These are phyloP conservation scores for Cylindrotheca closterium DNA, from an alignment of 108 stramenopile species.

Conservation along the genomic window DNA sequence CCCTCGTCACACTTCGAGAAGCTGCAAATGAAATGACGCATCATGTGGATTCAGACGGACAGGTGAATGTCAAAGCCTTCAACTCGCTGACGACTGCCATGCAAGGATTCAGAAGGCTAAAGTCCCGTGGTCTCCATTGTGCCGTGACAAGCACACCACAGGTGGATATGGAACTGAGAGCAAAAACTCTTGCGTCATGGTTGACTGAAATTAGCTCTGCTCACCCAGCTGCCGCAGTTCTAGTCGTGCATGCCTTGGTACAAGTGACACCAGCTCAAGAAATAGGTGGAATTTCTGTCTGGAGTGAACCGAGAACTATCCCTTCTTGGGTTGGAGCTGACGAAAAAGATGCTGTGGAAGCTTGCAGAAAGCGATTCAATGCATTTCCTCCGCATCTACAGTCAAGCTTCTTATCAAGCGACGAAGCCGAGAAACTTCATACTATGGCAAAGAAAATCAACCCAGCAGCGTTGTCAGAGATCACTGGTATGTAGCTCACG, in stretches of 20 bases:
- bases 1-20: constrained; percentile 51
- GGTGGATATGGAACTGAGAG: constrained; percentile 71
- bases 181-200: constrained; percentile 71
- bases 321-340: constrained; percentile 63
- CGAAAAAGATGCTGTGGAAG: constrained; percentile 28
- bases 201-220: constrained; percentile 66
- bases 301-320: constrained; percentile 70
- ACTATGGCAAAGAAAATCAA: constrained; percentile 36
- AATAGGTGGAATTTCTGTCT: constrained; percentile 70
- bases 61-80: constrained; percentile 69
- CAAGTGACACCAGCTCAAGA: constrained; percentile 66
- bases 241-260: constrained; percentile 82
- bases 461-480: constrained; percentile 41
- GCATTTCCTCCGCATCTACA: constrained; percentile 77
- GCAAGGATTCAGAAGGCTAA: constrained; percentile 66
- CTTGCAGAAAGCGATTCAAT: constrained; percentile 57
- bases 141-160: constrained; percentile 69
- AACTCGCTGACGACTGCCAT: constrained; percentile 57
- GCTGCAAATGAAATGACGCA: constrained; percentile 67
- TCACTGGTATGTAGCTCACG: constrained; percentile 44
- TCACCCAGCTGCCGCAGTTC: constrained; percentile 77
- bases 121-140: constrained; percentile 75
- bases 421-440: constrained; percentile 71
- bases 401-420: constrained; percentile 74
- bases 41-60: constrained; percentile 82